Conservation (phyloP, 2,329 filamentous ascomycete species). For the Exutisphaerella laricina region DNA sequence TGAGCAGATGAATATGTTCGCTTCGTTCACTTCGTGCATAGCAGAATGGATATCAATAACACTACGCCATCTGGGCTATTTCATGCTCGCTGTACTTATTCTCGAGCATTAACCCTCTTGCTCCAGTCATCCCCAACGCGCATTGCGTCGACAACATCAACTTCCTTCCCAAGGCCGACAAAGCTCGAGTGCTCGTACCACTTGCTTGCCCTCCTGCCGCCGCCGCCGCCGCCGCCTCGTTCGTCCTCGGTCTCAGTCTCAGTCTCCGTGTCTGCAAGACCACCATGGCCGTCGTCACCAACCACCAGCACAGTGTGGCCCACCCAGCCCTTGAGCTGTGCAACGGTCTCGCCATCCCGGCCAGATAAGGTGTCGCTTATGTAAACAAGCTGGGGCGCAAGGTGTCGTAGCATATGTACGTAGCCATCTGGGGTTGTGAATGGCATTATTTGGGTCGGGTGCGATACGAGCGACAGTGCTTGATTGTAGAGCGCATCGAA, state of each 20-base stretch:
- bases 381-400: slow-evolving; percentile 81
- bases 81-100: slow-evolving; percentile 24
- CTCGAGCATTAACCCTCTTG: slow-evolving; percentile 63
- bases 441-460: slow-evolving; percentile 79
- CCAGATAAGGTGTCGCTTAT: slow-evolving; percentile 67
- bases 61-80: slow-evolving; percentile 1
- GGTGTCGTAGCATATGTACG: slow-evolving; percentile 77
- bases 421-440: slow-evolving; percentile 81
- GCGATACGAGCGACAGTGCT: slow-evolving; percentile 72
- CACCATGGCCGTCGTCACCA: slow-evolving; percentile 69
- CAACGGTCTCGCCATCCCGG: slow-evolving; percentile 65
- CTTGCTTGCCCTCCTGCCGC: slow-evolving; percentile 44
- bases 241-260: slow-evolving; percentile 74
- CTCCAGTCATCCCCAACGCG: slow-evolving; percentile 83
- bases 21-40: slow-evolving; percentile 4
- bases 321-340: slow-evolving; percentile 60
- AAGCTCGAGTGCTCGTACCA: slow-evolving; percentile 80
- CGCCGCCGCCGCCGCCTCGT: slow-evolving; percentile 51
- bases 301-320: slow-evolving; percentile 57
- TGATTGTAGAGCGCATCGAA: slow-evolving; percentile 79
- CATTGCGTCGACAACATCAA: slow-evolving; percentile 79
- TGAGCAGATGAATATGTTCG: not conserved
- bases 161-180: slow-evolving; percentile 78
- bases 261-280: slow-evolving; percentile 73
- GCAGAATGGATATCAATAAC: slow-evolving; percentile 8